Evolutionary conservation across 495 filamentous ascomycete genomes (phyloP), one percentile per base, ranked within the genome.

Genomic region (Bathelium albidoporum): DNA sequence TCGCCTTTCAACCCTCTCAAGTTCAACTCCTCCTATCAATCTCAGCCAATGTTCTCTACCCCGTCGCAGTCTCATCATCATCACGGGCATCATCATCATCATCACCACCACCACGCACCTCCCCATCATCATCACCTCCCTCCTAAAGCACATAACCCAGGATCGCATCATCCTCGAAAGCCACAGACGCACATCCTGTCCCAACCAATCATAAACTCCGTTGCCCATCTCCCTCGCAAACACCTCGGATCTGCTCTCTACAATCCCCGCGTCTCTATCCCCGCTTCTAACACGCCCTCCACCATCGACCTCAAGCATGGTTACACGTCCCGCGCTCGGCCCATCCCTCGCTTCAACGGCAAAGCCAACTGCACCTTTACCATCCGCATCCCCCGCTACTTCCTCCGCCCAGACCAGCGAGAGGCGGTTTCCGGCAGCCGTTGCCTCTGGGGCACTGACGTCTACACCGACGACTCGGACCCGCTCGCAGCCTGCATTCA

Each of bases 401-500:
- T 91, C 68, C 81, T 99, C 29, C 82, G 79, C 18, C 71, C 81
- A 0, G 73, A 76, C 5, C 81, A 85, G 36, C 83, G 91, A 9
- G 87, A 91, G 71, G 90, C 94, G 68, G 90, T 97, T 66, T 92
- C 89, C 24, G 74, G 81, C 7, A 81, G 87, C 16, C 82, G 88
- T 49, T 86, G 88, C 1, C 73, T 98, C 1, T 98, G 92, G 92
- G 94, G 94, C 11, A 92, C 90, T 0, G 90, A 91, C 22, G 80
- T 97, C 5, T 97, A 98, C 73, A 96, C 91, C 0, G 95, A 97
- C 68, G 95, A 98, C 75, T 95, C 91, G 0, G 95, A 98, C 71
- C 83, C 91, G 4, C 81, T 98, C 58, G 95, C 92, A 0, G 92
- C 91, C 2, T 91, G 93, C 62, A 94, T 97, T 62, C 94, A 98